phyloP scores from a whole-genome alignment of 2,329 filamentous ascomycete genomes.

The Ascochyta viciae-villosae region DNA sequence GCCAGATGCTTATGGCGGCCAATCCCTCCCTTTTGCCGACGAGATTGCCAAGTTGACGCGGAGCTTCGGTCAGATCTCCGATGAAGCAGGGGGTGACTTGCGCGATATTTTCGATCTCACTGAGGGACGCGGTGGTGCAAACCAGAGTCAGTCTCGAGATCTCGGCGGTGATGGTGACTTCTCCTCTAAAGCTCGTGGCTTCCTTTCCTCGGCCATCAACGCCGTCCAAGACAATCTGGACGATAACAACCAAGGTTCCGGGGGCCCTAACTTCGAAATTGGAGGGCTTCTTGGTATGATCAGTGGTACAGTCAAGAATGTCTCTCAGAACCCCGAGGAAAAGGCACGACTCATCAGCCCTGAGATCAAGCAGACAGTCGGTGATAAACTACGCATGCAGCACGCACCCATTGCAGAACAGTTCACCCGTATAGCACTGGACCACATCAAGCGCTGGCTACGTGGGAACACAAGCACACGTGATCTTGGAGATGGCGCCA shows the following conservation, averaged over 20 bases:
- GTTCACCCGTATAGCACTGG: slow-evolving; percentile 38
- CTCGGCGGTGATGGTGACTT: slow-evolving; percentile 21
- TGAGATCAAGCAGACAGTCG: slow-evolving; percentile 39
- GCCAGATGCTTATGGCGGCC: slow-evolving; percentile 39
- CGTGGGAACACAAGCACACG: slow-evolving; percentile 41
- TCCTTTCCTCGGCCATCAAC: slow-evolving; percentile 36
- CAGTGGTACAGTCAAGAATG: slow-evolving; percentile 38
- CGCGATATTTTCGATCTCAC: slow-evolving; percentile 40
- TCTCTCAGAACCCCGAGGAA: slow-evolving; percentile 38
- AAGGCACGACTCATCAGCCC: slow-evolving; percentile 41
- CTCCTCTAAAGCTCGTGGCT: slow-evolving; percentile 29
- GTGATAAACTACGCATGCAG: slow-evolving; percentile 35
- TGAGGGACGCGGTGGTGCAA: slow-evolving; percentile 22
- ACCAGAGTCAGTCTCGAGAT: slow-evolving; percentile 22
- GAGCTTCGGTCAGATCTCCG: slow-evolving; percentile 38
- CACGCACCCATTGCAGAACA: slow-evolving; percentile 39
- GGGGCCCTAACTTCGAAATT: slow-evolving; percentile 30
- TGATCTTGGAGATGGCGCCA: slow-evolving; percentile 39
- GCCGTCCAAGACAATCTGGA: slow-evolving; percentile 37
- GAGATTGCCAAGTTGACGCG: slow-evolving; percentile 39
- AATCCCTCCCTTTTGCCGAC: slow-evolving; percentile 39
- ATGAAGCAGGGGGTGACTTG: slow-evolving; percentile 36
- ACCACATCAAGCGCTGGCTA: slow-evolving; percentile 43
- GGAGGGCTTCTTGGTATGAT: slow-evolving; percentile 37
- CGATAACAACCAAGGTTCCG: slow-evolving; percentile 21